phyloP scores from a whole-genome alignment of 1,284 basidiomycete genomes.

The Ceratorhiza oryzae-sativae region DNA sequence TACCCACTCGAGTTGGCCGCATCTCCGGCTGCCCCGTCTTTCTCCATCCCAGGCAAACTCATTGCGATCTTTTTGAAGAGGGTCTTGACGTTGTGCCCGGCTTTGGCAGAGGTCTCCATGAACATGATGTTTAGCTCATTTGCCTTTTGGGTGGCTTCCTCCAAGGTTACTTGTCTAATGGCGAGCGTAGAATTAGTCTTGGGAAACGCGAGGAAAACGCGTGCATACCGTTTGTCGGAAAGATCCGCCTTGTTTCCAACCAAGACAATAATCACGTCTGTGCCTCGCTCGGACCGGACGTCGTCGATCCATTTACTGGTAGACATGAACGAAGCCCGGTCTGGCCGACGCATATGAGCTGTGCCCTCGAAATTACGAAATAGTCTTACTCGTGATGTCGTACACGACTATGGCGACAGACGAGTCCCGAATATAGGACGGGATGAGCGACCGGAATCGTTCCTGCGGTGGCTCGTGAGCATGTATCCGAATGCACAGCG shows the following conservation, averaged over 20 bases:
- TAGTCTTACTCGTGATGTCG: slow-evolving; percentile 88
- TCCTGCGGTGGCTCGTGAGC: slow-evolving; percentile 62
- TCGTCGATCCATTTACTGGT: slow-evolving; percentile 99
- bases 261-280: slow-evolving; percentile 97
- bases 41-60: slow-evolving; percentile 96
- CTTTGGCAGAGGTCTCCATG: slow-evolving; percentile 99
- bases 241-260: slow-evolving; percentile 99
- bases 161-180: slow-evolving; percentile 93
- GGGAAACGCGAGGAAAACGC: slow-evolving; percentile 43
- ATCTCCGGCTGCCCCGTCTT: slow-evolving; percentile 69
- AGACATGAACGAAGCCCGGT: slow-evolving; percentile 95
- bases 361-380: neutral
- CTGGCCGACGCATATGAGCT: slow-evolving; percentile 55
- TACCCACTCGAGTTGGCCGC: slow-evolving; percentile 74
- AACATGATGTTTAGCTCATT: slow-evolving; percentile 96
- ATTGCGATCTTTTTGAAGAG: slow-evolving; percentile 99
- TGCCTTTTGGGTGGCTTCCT: slow-evolving; percentile 96
- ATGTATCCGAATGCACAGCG: neutral
- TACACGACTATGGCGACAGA: slow-evolving; percentile 44
- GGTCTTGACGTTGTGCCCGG: slow-evolving; percentile 98
- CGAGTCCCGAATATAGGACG: slow-evolving; percentile 77
- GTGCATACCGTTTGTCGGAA: slow-evolving; percentile 83
- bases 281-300: slow-evolving; percentile 95
- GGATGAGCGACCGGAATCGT: slow-evolving; percentile 96
- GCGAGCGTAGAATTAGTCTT: slow-evolving; percentile 21